Percentiles rank a stretch among this genome's conserved stretches.
phyloP scores from a whole-genome alignment of 352 stramenopile species.

The Globisporangium viniferum region DNA sequence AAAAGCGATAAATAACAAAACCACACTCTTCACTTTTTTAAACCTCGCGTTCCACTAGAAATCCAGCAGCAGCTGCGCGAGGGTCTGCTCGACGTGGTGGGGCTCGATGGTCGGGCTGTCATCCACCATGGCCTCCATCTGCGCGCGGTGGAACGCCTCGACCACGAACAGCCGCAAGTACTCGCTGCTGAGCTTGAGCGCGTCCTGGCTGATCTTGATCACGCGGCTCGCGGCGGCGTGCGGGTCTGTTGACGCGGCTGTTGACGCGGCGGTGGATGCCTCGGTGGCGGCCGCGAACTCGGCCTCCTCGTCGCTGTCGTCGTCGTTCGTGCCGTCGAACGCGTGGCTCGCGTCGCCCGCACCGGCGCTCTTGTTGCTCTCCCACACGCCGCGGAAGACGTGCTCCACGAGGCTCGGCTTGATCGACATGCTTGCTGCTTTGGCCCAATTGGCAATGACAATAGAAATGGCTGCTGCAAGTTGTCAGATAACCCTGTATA shows the following conservation, averaged over 20 bases:
- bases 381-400: conserved; percentile 68
- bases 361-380: conserved; percentile 18
- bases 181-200: conserved; percentile 73
- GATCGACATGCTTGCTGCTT: conserved; percentile 31
- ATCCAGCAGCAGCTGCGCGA: conserved; percentile 78
- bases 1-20: background rate
- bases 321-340: conserved; percentile 28
- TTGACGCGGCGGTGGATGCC: conserved; percentile 19
- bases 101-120: conserved; percentile 69
- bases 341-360: background rate
- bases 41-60: conserved; percentile 22
- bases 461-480: background rate
- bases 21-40: no score
- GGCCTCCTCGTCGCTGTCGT: conserved; percentile 36
- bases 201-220: conserved; percentile 72
- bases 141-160: conserved; percentile 69
- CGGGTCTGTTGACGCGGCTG: conserved; percentile 18
- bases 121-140: conserved; percentile 87
- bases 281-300: conserved; percentile 24
- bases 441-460: background rate
- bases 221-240: conserved; percentile 29
- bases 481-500: background rate
- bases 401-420: conserved; percentile 67
- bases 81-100: conserved; percentile 76
- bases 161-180: conserved; percentile 75